Evolutionary conservation across 2,329 filamentous ascomycete species (phyloP).

Genomic region (Cryphonectria nitschkei): DNA sequence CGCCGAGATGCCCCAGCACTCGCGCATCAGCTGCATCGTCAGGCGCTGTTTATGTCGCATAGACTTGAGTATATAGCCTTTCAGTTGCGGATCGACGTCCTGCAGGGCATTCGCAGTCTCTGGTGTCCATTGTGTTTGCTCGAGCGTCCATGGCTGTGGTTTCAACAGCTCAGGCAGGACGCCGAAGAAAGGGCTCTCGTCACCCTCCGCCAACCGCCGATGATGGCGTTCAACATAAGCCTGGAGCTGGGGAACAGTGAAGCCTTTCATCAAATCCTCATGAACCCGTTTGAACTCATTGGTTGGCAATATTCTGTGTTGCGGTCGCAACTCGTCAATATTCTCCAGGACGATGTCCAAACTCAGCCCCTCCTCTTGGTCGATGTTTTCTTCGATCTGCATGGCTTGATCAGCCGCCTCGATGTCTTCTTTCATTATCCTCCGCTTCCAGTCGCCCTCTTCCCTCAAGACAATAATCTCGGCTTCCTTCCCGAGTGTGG

Average conservation of each 20-base stretch:
- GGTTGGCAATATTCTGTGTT: constrained; percentile 42
- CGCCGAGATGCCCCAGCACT: constrained; percentile 55
- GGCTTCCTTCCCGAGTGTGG: constrained; percentile 45
- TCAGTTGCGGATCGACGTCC: constrained; percentile 32
- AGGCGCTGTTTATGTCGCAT: constrained; percentile 45
- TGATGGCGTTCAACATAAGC: constrained; percentile 40
- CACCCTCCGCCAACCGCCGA: constrained; percentile 18
- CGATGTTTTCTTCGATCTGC: constrained; percentile 17
- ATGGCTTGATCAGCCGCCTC: neutral
- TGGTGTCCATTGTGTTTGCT: constrained; percentile 48
- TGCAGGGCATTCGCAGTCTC: constrained; percentile 31
- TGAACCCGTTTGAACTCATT: constrained; percentile 48
- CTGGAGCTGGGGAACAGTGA: constrained; percentile 50
- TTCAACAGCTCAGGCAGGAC: neutral
- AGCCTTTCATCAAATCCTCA: constrained; percentile 46
- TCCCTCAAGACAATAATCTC: constrained; percentile 54
- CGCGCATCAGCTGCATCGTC: constrained; percentile 49
- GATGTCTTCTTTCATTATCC: neutral
- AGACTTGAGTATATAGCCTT: constrained; percentile 37
- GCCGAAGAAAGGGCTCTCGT: constrained; percentile 5
- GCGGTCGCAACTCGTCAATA: constrained; percentile 54
- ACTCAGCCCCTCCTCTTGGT: constrained; percentile 33
- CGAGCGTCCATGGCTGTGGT: constrained; percentile 45
- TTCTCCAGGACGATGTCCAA: constrained; percentile 46
- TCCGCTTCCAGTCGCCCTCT: constrained; percentile 31